These are phyloP conservation scores for Ceratobasidium sp. DNA, from an alignment of 1,284 basidiomycete species.

Conservation along the genomic window DNA sequence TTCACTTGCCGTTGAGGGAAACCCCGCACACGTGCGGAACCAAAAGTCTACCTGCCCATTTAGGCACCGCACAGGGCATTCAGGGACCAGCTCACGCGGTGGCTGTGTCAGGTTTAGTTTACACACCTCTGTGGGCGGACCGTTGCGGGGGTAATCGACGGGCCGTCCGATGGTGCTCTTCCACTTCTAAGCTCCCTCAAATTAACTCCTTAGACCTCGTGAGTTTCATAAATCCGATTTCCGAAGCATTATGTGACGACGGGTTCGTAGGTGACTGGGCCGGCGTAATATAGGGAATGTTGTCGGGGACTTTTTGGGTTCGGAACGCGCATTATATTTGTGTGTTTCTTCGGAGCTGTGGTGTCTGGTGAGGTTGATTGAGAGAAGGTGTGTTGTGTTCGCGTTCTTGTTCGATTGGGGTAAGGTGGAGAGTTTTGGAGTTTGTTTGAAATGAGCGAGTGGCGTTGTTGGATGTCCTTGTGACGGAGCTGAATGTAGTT, in stretches of 20 bases:
- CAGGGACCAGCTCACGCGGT: slow-evolving; percentile 9
- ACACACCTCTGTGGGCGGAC: slow-evolving; percentile 13
- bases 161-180: background rate
- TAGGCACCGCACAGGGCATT: background rate
- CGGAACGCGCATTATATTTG: background rate
- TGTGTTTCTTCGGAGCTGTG: slow-evolving; percentile 23
- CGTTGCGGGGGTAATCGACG: slow-evolving; percentile 30
- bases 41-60: background rate
- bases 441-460: too few species aligned
- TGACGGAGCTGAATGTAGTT: background rate
- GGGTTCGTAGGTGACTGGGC: slow-evolving; percentile 19
- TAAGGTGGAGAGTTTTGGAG: background rate
- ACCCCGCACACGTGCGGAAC: slow-evolving; percentile 3
- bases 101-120: slow-evolving; percentile 35
- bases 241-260: background rate
- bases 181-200: background rate
- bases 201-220: background rate
- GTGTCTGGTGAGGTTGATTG: background rate
- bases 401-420: background rate
- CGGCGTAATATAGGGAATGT: slow-evolving; percentile 17
- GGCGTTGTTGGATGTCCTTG: background rate
- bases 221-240: background rate
- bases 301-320: background rate
- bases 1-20: too few species aligned
- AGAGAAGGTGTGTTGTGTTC: background rate